Percentiles rank a stretch among this genome's conserved stretches.
Evolutionary conservation across 225 moss, liverwort and hornwort species (phyloP).

Genomic region (Neckera pumila): DNA sequence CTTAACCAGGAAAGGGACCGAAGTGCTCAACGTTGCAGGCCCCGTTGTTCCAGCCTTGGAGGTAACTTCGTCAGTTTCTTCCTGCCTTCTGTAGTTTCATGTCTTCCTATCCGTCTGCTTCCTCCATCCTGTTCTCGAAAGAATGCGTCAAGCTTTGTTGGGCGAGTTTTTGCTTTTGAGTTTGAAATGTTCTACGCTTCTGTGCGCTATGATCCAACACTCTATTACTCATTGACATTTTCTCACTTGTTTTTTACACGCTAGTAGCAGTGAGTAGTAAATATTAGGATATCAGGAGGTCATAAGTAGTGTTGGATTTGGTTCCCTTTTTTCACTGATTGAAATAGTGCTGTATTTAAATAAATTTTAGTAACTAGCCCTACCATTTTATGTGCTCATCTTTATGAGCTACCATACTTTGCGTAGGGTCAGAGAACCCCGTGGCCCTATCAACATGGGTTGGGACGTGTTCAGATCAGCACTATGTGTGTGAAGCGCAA

Average conservation of each 20-base stretch:
- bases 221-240: not conserved
- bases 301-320: not conserved
- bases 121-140: not conserved
- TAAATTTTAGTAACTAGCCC: not conserved
- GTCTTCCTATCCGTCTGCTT: not conserved
- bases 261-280: not conserved
- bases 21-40: slow-evolving; percentile 81
- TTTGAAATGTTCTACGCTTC: not conserved
- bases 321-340: not conserved
- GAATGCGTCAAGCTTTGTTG: not conserved
- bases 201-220: not conserved
- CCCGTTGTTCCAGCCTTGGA: slow-evolving; percentile 62
- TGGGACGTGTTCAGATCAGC: slow-evolving; percentile 96
- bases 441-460: slow-evolving; percentile 63
- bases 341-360: not conserved
- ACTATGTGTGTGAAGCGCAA: slow-evolving; percentile 97
- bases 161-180: not conserved
- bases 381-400: slow-evolving; percentile 2
- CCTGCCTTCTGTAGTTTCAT: not conserved
- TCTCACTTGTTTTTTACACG: not conserved
- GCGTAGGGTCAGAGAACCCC: slow-evolving; percentile 58
- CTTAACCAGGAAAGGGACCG: slow-evolving; percentile 68
- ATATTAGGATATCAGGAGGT: not conserved
- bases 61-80: slow-evolving; percentile 32
- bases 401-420: slow-evolving; percentile 29